Base-by-base conservation (phyloP, 176 grass and related monocot genomes). In the Carex kokanica region DNA sequence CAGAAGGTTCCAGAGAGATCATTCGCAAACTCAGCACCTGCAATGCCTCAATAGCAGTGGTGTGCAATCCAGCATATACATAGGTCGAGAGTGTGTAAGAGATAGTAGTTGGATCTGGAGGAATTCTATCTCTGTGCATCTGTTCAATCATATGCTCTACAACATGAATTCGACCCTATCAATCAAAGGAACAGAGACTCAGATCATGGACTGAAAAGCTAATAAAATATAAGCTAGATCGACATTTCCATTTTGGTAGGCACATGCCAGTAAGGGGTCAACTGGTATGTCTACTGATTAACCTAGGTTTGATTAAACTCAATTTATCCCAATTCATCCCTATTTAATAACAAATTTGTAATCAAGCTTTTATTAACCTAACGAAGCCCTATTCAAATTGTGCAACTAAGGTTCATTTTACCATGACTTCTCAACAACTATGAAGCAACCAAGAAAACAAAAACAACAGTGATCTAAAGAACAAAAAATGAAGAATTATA, bases 1-100 rank as follows among this genome's bases (percentile, higher is more conserved):
- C 20, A 65, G 60, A 78, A 16, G 53, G 60, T 21, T 93, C 86
- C 57, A 90, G 70, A 32, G 92, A 93, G 78, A 98, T 86, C 93
- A 91, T 90, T 84, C 91, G 90, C 88, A 93, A 41, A 77, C 93
- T 88, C 23, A 98, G 83, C 41, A 98, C 92, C 55, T 88, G 95
- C 71, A 95, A 91, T 71, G 91, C 88, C 57, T 93, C 91, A 51
- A 93, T 64, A 16, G 92, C 93, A 45, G 91, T 93, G 68, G 45
- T 91, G 60, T 89, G 68, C 77, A 93, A 61, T 49, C 83, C 89
- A 70, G 79, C 65, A n/a, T 95, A 58, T 21, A 87, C 84, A 36
- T 93, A 93, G 6, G 86, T 83, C 43, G 87, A 91, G 83, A 98
- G 91, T 36, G 89, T 78, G 79, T 57, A 93, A 78, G 78, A 88